Base-by-base conservation (phyloP, 768 basidiomycete genomes). In the Suillus subluteus region DNA sequence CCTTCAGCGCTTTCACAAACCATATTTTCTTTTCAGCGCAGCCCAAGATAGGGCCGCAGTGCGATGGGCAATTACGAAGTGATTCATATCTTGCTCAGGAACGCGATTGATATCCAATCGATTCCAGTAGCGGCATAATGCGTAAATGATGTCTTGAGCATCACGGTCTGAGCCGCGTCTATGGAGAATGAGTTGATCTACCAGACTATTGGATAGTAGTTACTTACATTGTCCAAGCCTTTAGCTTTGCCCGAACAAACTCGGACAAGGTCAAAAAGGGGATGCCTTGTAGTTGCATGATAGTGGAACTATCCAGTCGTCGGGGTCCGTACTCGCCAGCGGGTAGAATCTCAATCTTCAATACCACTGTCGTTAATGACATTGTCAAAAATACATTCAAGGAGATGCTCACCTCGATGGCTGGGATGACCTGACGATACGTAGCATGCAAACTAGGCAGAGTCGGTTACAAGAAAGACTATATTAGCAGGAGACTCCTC, bases 201-300 rank as follows among this genome's bases (percentile, higher is more conserved):
- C 62, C 68, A 55, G 65, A 48, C 65, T 59, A 68, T 55, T 43
- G 59, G 62, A 66, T 69, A 62, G 52, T 64, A 56, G 18, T 2
- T 16, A 73, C 88, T 73, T 82, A 91, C 93, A 92, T 89, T 69
- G 88, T 83, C 93, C 93, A 95, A 21, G 86, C 78, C 71, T 91
- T 94, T 62, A 95, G 82, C 81, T 95, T 95, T 56, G 92, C 92
- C 71, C 93, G 84, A 72, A 95, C 79, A 79, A 95, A 95, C 76
- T 95, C 93, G 48, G 93, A 92, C 67, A 91, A 81, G n/a, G 89
- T 88, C 71, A 95, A 79, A 81, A 95, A 95, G 12, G 93, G 94
- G 6, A 95, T 80, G 26, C 86, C 85, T 65, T 88, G 87, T 26
- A 95, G 74, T 65, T 79, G 83, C 84, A 89, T 90, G 65, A 89